Percentiles rank a stretch among this genome's conserved stretches.
phyloP scores from a whole-genome alignment of 2,329 filamentous ascomycete species.

The Xylaria sp. region DNA sequence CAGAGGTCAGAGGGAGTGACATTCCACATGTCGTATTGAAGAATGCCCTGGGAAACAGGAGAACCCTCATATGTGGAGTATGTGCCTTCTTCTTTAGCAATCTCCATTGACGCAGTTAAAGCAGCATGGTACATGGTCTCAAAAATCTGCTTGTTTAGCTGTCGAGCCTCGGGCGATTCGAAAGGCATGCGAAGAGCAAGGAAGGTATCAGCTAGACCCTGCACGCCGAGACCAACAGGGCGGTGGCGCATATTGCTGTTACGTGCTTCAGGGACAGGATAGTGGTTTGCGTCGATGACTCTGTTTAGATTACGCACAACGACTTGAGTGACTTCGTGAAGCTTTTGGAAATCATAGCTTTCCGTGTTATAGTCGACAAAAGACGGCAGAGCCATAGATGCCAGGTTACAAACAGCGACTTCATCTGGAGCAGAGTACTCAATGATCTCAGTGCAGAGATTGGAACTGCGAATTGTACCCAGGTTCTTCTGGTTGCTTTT shows the following conservation, averaged over 20 bases:
- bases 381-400: conserved; percentile 89
- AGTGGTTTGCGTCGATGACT: conserved; percentile 98
- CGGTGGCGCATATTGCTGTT: conserved; percentile 98
- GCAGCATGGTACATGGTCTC: conserved; percentile 99
- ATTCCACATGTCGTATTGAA: conserved; percentile 99
- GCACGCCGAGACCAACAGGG: conserved; percentile 95
- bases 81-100: conserved; percentile 84
- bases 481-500: conserved; percentile 99
- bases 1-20: conserved; percentile 93
- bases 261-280: conserved; percentile 92
- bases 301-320: conserved; percentile 96
- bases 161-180: conserved; percentile 91
- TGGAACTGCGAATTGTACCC: conserved; percentile 97
- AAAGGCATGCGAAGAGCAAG: conserved; percentile 96
- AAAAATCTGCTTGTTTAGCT: conserved; percentile 98
- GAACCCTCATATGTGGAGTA: conserved; percentile 95
- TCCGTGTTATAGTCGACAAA: conserved; percentile 89
- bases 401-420: conserved; percentile 98
- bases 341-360: conserved; percentile 93
- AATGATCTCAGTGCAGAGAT: conserved; percentile 98
- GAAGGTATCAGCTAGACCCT: conserved; percentile 98
- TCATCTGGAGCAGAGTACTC: conserved; percentile 98
- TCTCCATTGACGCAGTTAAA: conserved; percentile 85
- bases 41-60: conserved; percentile 91
- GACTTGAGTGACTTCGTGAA: conserved; percentile 93